Percentiles rank a stretch among this genome's conserved stretches.
These are phyloP conservation scores for Pezicula radicicola DNA, from an alignment of 2,329 filamentous ascomycete species.

Conservation along the genomic window DNA sequence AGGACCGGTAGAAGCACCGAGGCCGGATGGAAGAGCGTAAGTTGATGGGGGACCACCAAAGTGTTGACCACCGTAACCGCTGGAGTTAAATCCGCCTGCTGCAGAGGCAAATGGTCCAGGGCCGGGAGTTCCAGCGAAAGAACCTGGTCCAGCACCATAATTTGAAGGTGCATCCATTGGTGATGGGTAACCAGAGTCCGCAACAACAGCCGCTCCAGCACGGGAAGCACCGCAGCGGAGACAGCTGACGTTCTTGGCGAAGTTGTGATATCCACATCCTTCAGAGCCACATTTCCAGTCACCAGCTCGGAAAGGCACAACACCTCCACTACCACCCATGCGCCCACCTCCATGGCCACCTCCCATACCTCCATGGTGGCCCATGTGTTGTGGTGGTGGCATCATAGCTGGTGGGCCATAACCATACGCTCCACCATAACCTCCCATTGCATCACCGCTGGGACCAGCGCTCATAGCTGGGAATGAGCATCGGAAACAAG, in stretches of 20 bases:
- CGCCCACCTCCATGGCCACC: constrained; percentile 59
- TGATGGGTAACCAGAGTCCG: constrained; percentile 87
- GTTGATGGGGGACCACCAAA: constrained; percentile 86
- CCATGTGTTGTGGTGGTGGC: constrained; percentile 73
- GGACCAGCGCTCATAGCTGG: constrained; percentile 84
- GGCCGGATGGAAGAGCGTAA: constrained; percentile 82
- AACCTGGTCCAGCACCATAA: constrained; percentile 82
- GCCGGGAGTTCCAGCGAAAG: constrained; percentile 81
- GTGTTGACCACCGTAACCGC: constrained; percentile 67
- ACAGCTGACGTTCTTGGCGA: constrained; percentile 98
- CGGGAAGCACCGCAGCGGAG: constrained; percentile 93
- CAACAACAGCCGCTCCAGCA: constrained; percentile 88
- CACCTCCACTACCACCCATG: constrained; percentile 77
- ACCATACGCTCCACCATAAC: constrained; percentile 60
- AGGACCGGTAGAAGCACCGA: constrained; percentile 73
- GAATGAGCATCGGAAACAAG: constrained; percentile 98
- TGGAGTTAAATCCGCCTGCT: constrained; percentile 64
- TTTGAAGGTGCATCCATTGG: constrained; percentile 83
- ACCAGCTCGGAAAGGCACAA: constrained; percentile 95
- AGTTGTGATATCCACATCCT: constrained; percentile 97
- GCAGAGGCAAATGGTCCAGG: constrained; percentile 73
- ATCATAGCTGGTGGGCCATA: constrained; percentile 77
- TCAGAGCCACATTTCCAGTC: constrained; percentile 99
- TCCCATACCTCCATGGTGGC: constrained; percentile 50
- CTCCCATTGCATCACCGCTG: constrained; percentile 65